Percentiles rank a stretch among this genome's conserved stretches.
Conservation (phyloP, 140 eudicot genomes). For the Cichorium intybus region DNA sequence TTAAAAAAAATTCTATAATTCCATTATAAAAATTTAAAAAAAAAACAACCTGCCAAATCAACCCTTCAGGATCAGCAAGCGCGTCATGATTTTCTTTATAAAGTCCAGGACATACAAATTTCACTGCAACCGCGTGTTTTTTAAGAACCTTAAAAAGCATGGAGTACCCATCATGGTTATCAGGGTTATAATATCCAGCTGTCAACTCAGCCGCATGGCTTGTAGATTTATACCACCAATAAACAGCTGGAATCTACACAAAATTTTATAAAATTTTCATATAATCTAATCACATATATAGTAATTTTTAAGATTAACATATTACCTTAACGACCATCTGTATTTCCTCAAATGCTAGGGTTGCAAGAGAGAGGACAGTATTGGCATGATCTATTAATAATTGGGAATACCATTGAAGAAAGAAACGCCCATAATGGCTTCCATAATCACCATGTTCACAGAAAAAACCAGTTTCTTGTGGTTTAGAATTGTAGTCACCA, state of each 20-base stretch:
- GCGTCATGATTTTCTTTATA: conserved; percentile 37
- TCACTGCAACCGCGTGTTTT: conserved; percentile 42
- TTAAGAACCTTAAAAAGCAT: conserved; percentile 42
- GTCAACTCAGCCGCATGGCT: conserved; percentile 79
- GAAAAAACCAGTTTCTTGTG: conserved; percentile 63
- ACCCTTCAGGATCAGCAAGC: conserved; percentile 57
- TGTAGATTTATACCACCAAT: conserved; percentile 70
- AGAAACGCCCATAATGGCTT: conserved; percentile 63
- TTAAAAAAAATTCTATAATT: neutral
- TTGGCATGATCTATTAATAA: conserved; percentile 50
- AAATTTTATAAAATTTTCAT: neutral
- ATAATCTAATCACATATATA: neutral
- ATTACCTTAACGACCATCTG: conserved; percentile 48
- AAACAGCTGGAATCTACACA: conserved; percentile 51
- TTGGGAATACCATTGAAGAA: conserved; percentile 56
- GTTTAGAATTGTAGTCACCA: conserved; percentile 57
- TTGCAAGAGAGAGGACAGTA: conserved; percentile 48
- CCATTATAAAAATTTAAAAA: neutral
- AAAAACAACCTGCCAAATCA: conserved; percentile 53
- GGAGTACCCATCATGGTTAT: conserved; percentile 55
- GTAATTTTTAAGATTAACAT: neutral
- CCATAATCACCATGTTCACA: conserved; percentile 63
- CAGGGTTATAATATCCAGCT: conserved; percentile 61
- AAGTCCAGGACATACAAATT: conserved; percentile 39
- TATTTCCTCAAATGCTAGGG: conserved; percentile 47